These are phyloP conservation scores for Pseudocercospora cruenta DNA, from an alignment of 2,329 filamentous ascomycete species.

Conservation along the genomic window DNA sequence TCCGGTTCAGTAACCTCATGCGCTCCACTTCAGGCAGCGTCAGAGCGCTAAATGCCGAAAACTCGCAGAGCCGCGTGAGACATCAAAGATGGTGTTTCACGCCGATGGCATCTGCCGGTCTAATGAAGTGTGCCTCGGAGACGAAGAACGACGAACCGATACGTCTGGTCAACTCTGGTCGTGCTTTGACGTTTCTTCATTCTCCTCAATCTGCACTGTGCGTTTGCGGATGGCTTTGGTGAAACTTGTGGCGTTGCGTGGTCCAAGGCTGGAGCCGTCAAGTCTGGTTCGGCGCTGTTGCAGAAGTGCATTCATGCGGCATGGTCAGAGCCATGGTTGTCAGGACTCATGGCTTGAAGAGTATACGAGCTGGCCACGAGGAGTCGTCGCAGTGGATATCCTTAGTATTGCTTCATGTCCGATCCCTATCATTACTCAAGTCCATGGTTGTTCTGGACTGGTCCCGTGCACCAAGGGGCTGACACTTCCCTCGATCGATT, in stretches of 20 bases:
- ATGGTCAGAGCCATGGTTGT: background rate
- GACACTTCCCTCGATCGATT: conserved; percentile 20
- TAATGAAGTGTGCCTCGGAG: background rate
- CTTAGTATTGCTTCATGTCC: background rate
- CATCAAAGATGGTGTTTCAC: background rate
- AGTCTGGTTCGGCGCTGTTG: background rate
- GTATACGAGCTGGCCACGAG: background rate
- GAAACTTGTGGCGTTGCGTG: background rate
- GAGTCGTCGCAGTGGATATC: background rate
- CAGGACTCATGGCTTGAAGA: background rate
- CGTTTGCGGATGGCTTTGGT: background rate
- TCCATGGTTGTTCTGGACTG: conserved; percentile 28
- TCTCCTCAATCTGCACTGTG: background rate
- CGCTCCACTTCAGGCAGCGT: background rate
- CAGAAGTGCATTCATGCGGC: background rate
- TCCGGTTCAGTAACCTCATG: background rate
- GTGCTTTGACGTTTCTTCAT: background rate
- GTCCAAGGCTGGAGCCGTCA: background rate
- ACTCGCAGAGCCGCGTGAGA: background rate
- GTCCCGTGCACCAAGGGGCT: conserved; percentile 27
- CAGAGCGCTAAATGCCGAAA: background rate
- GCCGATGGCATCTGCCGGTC: background rate
- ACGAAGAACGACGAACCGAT: background rate
- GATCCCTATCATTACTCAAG: background rate
- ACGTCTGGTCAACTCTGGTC: background rate